Evolutionary conservation across 495 filamentous ascomycete genomes (phyloP).

Genomic region (Podospora anserina): DNA sequence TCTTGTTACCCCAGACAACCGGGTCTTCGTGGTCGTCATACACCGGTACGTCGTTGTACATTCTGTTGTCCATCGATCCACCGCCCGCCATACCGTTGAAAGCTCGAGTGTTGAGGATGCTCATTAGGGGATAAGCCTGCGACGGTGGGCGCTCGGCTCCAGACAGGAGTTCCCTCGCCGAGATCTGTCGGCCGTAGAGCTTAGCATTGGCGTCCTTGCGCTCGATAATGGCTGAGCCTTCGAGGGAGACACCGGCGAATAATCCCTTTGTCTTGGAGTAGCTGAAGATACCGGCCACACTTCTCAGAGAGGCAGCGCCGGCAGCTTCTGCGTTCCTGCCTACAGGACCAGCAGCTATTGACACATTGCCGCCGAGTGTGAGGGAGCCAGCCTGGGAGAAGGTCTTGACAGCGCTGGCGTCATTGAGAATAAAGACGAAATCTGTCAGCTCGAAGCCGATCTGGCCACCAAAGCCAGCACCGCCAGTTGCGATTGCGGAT

Average conservation of each 20-base stretch:
- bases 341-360: conserved; percentile 88
- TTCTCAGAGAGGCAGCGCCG: conserved; percentile 84
- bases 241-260: conserved; percentile 91
- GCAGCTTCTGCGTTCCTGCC: conserved; percentile 95
- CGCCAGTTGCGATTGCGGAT: conserved; percentile 83
- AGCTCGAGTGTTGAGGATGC: conserved; percentile 74
- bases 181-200: conserved; percentile 78
- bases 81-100: conserved; percentile 64
- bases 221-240: conserved; percentile 87
- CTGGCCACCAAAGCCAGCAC: conserved; percentile 92
- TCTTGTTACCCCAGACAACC: conserved; percentile 85
- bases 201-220: conserved; percentile 95
- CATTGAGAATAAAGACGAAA: conserved; percentile 98
- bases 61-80: conserved; percentile 53
- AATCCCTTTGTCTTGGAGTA: conserved; percentile 97
- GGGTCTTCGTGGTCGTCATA: conserved; percentile 88
- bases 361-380: conserved; percentile 94
- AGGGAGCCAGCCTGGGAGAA: conserved; percentile 90
- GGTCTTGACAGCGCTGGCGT: conserved; percentile 83
- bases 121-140: conserved; percentile 77
- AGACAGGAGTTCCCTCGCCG: conserved; percentile 75
- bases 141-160: conserved; percentile 76
- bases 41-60: conserved; percentile 94
- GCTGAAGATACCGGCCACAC: conserved; percentile 88
- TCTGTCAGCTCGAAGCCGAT: conserved; percentile 97